phyloP scores from a whole-genome alignment of 1,139 yeast species.

The Suhomyces atakaporum region DNA sequence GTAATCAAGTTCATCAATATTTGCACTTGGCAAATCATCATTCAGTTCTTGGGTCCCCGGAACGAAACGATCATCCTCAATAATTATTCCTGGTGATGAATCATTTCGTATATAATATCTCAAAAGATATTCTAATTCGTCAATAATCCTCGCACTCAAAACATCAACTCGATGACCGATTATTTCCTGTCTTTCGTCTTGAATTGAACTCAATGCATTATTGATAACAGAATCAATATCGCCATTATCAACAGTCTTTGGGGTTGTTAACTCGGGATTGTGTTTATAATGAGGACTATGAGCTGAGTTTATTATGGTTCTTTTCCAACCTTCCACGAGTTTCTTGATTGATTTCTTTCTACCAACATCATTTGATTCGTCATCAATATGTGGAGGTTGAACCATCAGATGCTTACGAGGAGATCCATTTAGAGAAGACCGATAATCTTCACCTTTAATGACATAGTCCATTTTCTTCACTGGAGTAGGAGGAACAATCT shows the following conservation, averaged over 20 bases:
- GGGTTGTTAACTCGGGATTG: slow-evolving; percentile 2
- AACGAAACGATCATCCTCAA: slow-evolving; percentile 22
- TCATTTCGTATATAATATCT: slow-evolving; percentile 35
- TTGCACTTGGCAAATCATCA: slow-evolving; percentile 1
- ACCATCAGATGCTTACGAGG: slow-evolving; percentile 9
- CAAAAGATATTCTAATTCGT: slow-evolving; percentile 60
- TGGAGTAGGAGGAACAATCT: slow-evolving; percentile 66
- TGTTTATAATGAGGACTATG: slow-evolving; percentile 16
- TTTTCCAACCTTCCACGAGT: slow-evolving; percentile 47
- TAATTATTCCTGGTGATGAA: slow-evolving; percentile 22
- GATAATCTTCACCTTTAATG: slow-evolving; percentile 14
- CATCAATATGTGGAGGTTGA: slow-evolving; percentile 7
- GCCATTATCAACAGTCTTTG: slow-evolving; percentile 6
- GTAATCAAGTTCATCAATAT: slow-evolving; percentile 3
- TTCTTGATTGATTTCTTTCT: slow-evolving; percentile 42
- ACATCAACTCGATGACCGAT: slow-evolving; percentile 62
- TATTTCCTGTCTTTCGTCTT: slow-evolving; percentile 16
- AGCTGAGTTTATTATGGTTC: slow-evolving; percentile 21
- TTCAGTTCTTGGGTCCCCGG: slow-evolving; percentile 1
- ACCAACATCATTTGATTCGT: slow-evolving; percentile 16
- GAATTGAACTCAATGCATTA: slow-evolving; percentile 8
- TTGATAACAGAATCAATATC: slow-evolving; percentile 11
- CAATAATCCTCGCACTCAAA: slow-evolving; percentile 75
- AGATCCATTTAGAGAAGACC: slow-evolving; percentile 9
- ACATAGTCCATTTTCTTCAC: slow-evolving; percentile 58